Base-by-base conservation (phyloP, 345 rosid genomes). In the Gossypium bickii region DNA sequence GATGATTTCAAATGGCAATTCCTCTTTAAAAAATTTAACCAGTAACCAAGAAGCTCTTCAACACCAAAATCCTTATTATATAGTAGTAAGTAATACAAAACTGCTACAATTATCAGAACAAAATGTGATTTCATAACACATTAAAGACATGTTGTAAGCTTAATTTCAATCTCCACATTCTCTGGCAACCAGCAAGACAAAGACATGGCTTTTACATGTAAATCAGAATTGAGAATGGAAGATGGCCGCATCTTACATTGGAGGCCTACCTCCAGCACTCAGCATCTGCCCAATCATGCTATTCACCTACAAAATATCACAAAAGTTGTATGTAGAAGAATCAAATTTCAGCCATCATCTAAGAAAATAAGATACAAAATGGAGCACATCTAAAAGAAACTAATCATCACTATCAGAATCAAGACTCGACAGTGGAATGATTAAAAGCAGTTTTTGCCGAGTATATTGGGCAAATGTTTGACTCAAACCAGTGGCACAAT, bases 211-310 rank as follows among this genome's bases (percentile, higher is more conserved):
- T 51, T 25, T 61, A 55, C 57, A 55, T 59, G 52, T 53, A 17
- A 67, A 20, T 48, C 8, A 13, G 25, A 44, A 72, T 17, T 78
- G 24, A 52, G 74, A 76, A 47, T 55, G 51, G 74, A 3, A 72
- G 76, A 63, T 34, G 71, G 41, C 27, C 9, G 27, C 13, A 48
- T 38, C 72, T 87, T 79, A 91, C 88, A 89, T 86, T 0, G 92
- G 92, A 72, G 89, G 96, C 79, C 80, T 87, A 67, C 86, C 89
- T 41, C 95, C 92, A 43, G 89, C 87, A 76, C 98, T 86, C 44
- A 94, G 84, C 88, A 94, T 88, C 83, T 93, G 99, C 38, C 98
- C 98, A 12, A 94, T 74, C 70, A 94, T 85, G 69, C 84, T 83
- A 77, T 93, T 60, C 77, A 93, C 97, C 99, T 94, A 84, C 18